Evolutionary conservation across 108 stramenopile genomes (phyloP).

Genomic region (Pseudonitzschia pungens): DNA sequence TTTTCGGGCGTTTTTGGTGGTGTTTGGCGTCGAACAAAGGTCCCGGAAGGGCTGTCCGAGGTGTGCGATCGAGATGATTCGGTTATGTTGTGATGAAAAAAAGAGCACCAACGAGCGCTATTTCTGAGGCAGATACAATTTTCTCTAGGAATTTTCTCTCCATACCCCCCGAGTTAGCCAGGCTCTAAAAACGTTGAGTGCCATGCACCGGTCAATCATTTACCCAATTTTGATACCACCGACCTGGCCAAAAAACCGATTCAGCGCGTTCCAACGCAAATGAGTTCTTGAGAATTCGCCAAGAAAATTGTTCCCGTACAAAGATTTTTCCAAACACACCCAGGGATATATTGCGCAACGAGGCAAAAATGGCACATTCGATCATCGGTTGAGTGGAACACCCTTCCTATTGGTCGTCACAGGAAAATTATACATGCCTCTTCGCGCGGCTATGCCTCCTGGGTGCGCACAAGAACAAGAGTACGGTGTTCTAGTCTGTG

Average conservation of each 20-base stretch:
- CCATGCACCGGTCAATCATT: not conserved
- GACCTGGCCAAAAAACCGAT: not conserved
- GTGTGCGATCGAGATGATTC: not conserved
- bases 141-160: not conserved
- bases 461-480: no score
- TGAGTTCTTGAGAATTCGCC: not conserved
- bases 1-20: no score
- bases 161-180: not conserved
- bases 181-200: not conserved
- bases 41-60: no score
- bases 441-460: no score
- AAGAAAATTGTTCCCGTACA: not conserved
- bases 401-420: no score
- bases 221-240: not conserved
- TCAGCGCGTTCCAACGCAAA: not conserved
- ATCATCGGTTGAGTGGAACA: not conserved
- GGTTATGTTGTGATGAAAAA: not conserved
- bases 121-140: not conserved
- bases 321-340: not conserved
- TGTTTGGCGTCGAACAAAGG: no score
- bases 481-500: no score
- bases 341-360: not conserved
- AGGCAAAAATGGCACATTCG: not conserved
- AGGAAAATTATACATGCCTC: not conserved
- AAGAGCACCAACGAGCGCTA: not conserved